phyloP scores from a whole-genome alignment of 192 early-diverging fungal species.

The Podila verticillata region DNA sequence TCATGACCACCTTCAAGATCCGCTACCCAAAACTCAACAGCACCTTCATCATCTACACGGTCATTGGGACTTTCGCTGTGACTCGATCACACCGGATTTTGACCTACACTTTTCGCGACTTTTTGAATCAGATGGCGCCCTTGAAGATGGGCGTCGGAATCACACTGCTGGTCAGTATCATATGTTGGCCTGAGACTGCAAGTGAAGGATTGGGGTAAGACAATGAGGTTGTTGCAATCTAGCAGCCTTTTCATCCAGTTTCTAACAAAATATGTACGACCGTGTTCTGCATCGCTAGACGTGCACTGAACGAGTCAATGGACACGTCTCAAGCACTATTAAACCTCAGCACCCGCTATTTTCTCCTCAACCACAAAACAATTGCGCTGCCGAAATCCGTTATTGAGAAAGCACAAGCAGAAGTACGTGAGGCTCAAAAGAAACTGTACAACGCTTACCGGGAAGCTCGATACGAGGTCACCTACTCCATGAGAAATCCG shows the following conservation, averaged over 20 bases:
- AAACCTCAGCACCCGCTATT: constrained; percentile 14
- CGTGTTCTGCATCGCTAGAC: neutral
- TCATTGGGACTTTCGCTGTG: constrained; percentile 49
- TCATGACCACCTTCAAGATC: constrained; percentile 38
- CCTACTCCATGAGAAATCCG: constrained; percentile 8
- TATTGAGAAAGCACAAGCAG: constrained; percentile 2
- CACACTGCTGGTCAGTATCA: constrained; percentile 36
- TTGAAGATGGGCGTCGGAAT: constrained; percentile 48
- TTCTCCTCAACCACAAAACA: constrained; percentile 12
- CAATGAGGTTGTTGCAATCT: neutral
- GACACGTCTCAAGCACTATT: constrained; percentile 14
- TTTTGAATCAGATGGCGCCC: constrained; percentile 20
- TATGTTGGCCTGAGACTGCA: constrained; percentile 56
- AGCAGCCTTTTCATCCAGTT: too few relatives aligned
- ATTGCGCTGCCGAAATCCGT: constrained; percentile 13
- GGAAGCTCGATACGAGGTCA: constrained; percentile 21
- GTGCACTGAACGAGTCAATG: constrained; percentile 9
- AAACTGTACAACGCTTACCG: constrained; percentile 8
- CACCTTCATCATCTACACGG: constrained; percentile 53
- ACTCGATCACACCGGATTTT: neutral
- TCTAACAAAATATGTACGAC: neutral
- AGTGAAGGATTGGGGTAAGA: constrained; percentile 52
- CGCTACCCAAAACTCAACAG: constrained; percentile 49
- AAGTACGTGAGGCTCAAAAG: constrained; percentile 19
- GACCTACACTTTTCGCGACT: neutral